Percentiles rank a stretch among this genome's conserved stretches.
These are phyloP conservation scores for Sordariomycetes sp. DNA, from an alignment of 2,329 filamentous ascomycete species.

Conservation along the genomic window DNA sequence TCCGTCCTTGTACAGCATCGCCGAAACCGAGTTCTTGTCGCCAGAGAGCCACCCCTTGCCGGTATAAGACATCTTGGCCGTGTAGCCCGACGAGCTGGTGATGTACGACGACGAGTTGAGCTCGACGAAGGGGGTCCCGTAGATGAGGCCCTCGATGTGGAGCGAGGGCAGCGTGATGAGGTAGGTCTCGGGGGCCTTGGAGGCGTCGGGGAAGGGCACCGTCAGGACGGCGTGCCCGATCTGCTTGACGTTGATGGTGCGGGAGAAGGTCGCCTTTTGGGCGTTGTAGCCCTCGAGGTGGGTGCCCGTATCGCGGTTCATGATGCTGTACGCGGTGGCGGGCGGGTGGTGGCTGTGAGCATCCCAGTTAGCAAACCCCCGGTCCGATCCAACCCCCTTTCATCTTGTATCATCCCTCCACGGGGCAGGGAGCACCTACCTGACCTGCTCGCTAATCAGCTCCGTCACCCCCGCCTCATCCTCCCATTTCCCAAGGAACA, in stretches of 20 bases:
- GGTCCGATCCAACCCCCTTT: neutral
- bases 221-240: constrained; percentile 79
- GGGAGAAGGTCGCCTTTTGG: constrained; percentile 88
- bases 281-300: constrained; percentile 81
- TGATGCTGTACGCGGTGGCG: constrained; percentile 86
- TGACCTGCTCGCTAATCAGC: constrained; percentile 88
- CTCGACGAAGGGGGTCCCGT: constrained; percentile 79
- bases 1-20: constrained; percentile 57
- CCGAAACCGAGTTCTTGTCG: constrained; percentile 86
- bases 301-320: constrained; percentile 73
- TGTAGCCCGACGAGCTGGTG: constrained; percentile 72
- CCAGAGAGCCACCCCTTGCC: constrained; percentile 91
- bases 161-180: constrained; percentile 83
- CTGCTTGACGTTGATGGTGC: constrained; percentile 90
- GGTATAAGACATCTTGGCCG: constrained; percentile 81
- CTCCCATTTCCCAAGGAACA: constrained; percentile 86
- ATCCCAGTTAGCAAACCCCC: neutral
- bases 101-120: constrained; percentile 79
- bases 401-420: neutral
- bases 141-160: constrained; percentile 88
- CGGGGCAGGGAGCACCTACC: constrained; percentile 23
- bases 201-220: constrained; percentile 35
- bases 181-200: constrained; percentile 49
- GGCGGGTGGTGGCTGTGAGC: constrained; percentile 71
- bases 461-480: constrained; percentile 71